These are phyloP conservation scores for Lecanoromycetidae sp. DNA, from an alignment of 2,329 filamentous ascomycete genomes.

Conservation along the genomic window DNA sequence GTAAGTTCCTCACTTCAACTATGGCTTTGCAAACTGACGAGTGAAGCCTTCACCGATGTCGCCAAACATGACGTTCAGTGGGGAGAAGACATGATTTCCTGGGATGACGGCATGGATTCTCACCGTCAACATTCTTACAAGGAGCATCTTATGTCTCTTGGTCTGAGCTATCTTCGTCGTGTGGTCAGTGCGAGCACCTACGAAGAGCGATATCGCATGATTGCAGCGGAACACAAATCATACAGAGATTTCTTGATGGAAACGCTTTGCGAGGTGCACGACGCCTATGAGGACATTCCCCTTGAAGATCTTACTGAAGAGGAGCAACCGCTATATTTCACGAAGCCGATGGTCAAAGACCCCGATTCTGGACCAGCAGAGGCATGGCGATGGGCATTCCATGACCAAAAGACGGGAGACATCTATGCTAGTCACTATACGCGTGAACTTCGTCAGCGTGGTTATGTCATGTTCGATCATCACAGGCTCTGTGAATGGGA, in stretches of 20 bases:
- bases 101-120: neutral
- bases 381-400: neutral
- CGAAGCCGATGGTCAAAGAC: neutral
- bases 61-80: slow-evolving; percentile 7
- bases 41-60: slow-evolving; percentile 7
- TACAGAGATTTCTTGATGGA: neutral
- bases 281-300: neutral
- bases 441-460: neutral
- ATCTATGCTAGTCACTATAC: neutral
- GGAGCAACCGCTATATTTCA: neutral
- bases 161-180: neutral
- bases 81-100: neutral
- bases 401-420: neutral
- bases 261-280: neutral
- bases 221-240: no score
- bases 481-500: neutral
- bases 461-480: slow-evolving; percentile 1
- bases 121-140: neutral
- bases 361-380: neutral
- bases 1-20: neutral
- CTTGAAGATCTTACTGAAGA: neutral
- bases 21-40: neutral
- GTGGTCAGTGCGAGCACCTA: neutral
- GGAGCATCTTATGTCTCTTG: neutral
- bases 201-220: neutral